phyloP scores from a whole-genome alignment of 495 filamentous ascomycete species.

The Bathelium albidoporum region DNA sequence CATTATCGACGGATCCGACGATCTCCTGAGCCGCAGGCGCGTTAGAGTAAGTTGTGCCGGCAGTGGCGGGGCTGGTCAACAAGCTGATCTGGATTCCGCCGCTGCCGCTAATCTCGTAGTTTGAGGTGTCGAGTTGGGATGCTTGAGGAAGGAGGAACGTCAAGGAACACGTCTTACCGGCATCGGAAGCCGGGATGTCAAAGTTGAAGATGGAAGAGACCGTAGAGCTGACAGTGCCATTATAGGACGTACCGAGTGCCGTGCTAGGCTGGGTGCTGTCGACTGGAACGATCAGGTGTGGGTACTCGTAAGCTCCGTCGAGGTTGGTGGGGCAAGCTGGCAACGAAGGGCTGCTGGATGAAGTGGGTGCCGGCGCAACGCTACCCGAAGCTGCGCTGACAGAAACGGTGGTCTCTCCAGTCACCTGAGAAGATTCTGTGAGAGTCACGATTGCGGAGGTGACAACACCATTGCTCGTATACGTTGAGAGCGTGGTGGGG shows the following conservation, averaged over 20 bases:
- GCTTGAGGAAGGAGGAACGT: constrained; percentile 55
- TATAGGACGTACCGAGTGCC: constrained; percentile 43
- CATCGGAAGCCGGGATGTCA: constrained; percentile 45
- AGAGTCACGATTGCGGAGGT: background rate
- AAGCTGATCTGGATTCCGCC: constrained; percentile 23
- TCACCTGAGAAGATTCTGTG: background rate
- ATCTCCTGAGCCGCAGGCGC: background rate
- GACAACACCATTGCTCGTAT: background rate
- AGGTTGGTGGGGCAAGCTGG: constrained; percentile 41
- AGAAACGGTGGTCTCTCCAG: background rate
- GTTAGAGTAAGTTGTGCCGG: constrained; percentile 18
- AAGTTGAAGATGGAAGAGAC: constrained; percentile 60
- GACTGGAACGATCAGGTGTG: constrained; percentile 58
- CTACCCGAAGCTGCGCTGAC: background rate
- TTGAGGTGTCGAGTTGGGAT: constrained; percentile 43
- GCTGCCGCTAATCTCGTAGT: constrained; percentile 46
- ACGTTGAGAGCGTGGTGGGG: background rate
- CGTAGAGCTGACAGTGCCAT: constrained; percentile 43
- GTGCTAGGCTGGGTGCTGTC: constrained; percentile 44
- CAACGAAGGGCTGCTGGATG: background rate
- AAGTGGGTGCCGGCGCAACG: background rate
- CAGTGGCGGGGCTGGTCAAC: constrained; percentile 18
- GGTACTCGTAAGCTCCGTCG: constrained; percentile 45
- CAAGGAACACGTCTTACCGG: constrained; percentile 51
- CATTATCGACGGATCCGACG: constrained; percentile 6